Conservation (phyloP, 306 rosid species). For the Vicia faba region DNA sequence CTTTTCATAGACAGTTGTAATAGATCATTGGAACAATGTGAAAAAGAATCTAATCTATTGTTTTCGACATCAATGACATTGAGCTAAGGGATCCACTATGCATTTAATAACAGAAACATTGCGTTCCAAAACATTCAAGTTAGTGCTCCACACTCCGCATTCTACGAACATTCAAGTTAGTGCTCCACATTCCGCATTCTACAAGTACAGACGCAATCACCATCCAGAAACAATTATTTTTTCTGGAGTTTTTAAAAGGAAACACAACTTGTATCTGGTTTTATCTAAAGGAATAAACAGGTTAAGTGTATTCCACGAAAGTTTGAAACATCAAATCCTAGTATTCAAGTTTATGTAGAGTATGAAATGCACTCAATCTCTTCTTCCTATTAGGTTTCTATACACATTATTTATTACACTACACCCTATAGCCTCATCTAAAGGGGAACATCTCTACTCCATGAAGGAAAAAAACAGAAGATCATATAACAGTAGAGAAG, state of each 20-base stretch:
- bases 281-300: background rate
- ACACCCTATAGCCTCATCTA: background rate
- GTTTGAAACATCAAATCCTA: background rate
- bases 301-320: background rate
- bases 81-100: background rate
- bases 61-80: too few relatives aligned
- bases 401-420: background rate
- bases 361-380: background rate
- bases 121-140: too few relatives aligned
- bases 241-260: background rate
- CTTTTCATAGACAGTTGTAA: too few relatives aligned
- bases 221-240: too few relatives aligned
- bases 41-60: background rate
- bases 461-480: background rate
- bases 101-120: background rate
- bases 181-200: too few relatives aligned
- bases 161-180: too few relatives aligned
- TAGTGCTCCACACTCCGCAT: too few relatives aligned
- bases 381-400: background rate
- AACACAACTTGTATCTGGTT: background rate
- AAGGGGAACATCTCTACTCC: background rate
- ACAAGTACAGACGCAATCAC: too few relatives aligned
- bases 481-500: constrained; percentile 5
- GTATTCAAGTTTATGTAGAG: background rate
- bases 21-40: background rate